These are phyloP conservation scores for Stagonosporopsis vannaccii DNA, from an alignment of 2,329 filamentous ascomycete genomes.

Conservation along the genomic window DNA sequence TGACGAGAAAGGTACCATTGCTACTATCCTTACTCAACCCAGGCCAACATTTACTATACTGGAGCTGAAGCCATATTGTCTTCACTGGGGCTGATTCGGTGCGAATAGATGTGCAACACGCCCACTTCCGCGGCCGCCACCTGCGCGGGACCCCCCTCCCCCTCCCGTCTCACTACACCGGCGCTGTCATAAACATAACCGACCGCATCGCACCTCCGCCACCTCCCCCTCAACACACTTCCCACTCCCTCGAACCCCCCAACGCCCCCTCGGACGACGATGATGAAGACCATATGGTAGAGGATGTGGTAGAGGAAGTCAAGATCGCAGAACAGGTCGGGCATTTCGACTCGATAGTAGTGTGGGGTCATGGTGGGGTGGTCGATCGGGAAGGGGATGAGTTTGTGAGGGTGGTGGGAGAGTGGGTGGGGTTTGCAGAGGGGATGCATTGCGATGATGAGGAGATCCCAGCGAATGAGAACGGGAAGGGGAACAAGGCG, in stretches of 20 bases:
- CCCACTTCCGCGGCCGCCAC: conserved; percentile 71
- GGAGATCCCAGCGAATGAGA: background rate
- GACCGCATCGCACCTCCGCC: conserved; percentile 32
- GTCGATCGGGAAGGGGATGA: conserved; percentile 70
- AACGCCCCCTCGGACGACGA: background rate
- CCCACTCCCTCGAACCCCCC: background rate
- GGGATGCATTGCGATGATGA: conserved; percentile 50
- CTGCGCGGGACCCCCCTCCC: conserved; percentile 71
- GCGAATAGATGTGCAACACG: conserved; percentile 28
- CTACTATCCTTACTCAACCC: too few relatives aligned
- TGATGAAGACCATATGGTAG: conserved; percentile 29
- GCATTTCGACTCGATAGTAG: conserved; percentile 74
- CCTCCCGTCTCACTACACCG: conserved; percentile 75
- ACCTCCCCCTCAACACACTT: background rate
- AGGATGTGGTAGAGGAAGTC: conserved; percentile 33
- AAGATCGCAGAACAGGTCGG: conserved; percentile 67
- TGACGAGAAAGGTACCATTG: conserved; percentile 50
- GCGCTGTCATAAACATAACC: conserved; percentile 49
- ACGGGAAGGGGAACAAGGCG: background rate
- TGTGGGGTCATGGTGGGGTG: conserved; percentile 83
- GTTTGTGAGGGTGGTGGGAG: conserved; percentile 76
- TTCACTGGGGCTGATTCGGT: too few relatives aligned
- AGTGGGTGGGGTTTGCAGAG: conserved; percentile 80
- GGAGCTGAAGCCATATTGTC: too few relatives aligned
- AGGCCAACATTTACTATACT: too few relatives aligned